Base-by-base conservation (phyloP, 1,139 yeast genomes). In the Kodamaea ohmeri region DNA sequence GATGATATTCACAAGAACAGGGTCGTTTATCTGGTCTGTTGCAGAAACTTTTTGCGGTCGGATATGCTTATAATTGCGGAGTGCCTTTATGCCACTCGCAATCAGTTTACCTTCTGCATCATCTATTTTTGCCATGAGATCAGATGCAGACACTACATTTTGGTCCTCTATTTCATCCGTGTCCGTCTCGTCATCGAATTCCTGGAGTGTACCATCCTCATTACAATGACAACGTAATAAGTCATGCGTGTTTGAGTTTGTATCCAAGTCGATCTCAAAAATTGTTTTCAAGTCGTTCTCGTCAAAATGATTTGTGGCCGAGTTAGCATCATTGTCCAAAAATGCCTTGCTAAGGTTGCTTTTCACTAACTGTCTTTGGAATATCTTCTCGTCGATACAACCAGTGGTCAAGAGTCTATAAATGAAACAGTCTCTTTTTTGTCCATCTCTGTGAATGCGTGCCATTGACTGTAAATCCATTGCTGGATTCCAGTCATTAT, bases 381-480 rank as follows among this genome's bases (percentile, higher is more conserved):
- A 82, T 4, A 92, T 89, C 62, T 92, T 92, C 55, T 92, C 99
- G 56, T 92, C 99, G 32, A 92, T 86, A 43, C 90, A 80, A 0
- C 98, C 98, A 0, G 95, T 78, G 0, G 90, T 83, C 35, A 84
- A 63, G n/a, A 92, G 60, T 46, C 98, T 71, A 55, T 92, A 94
- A 20, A 92, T 82, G 54, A 66, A 84, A 7, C 90, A 95, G 0
- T 89, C 90, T 37, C 64, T 73, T 38, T 62, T 73, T 56, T 92
- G 98, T 0, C 98, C 98, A 57, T 92, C 97, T 48, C 99, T 68
- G 53, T 90, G 96, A 4, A 92, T 83, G 45, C 99, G 65, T 1
- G 97, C 96, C 95, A 92, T 88, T 0, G 97, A 96, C 58, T 92
- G 99, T 20, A 85, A 60, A 57, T 92, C 99, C 9, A 85, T 75